Evolutionary conservation across 2,329 filamentous ascomycete genomes (phyloP).

Genomic region (Cordyceps fumosorosea): DNA sequence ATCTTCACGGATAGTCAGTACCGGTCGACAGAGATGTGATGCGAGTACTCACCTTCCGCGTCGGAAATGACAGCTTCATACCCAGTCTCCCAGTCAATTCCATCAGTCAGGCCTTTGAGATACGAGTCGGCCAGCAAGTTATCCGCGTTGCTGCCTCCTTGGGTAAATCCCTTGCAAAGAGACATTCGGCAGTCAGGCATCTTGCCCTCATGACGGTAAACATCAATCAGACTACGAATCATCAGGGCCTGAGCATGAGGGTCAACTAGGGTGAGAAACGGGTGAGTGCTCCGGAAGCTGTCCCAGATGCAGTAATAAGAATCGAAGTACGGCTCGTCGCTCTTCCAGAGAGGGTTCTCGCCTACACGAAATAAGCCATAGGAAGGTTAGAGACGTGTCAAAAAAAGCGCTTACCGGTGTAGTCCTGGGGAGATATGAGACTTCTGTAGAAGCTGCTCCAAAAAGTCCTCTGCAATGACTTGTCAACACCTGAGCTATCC

Average conservation of each 20-base stretch:
- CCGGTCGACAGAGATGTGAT: slow-evolving; percentile 14
- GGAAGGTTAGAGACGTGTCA: slow-evolving; percentile 23
- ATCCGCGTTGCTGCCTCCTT: slow-evolving; percentile 72
- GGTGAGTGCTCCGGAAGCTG: slow-evolving; percentile 63
- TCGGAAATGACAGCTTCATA: slow-evolving; percentile 70
- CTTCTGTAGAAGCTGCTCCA: slow-evolving; percentile 66
- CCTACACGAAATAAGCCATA: slow-evolving; percentile 63
- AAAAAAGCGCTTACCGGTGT: slow-evolving; percentile 42
- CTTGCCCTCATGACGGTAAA: slow-evolving; percentile 61
- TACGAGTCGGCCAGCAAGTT: slow-evolving; percentile 64
- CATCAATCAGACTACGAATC: slow-evolving; percentile 65
- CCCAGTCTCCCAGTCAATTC: slow-evolving; percentile 62
- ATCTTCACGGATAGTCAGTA: slow-evolving; percentile 13
- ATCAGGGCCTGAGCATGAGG: slow-evolving; percentile 61
- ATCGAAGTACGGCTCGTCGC: slow-evolving; percentile 67
- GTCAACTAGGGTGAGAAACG: slow-evolving; percentile 64
- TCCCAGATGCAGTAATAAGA: slow-evolving; percentile 68
- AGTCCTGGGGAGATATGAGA: slow-evolving; percentile 67
- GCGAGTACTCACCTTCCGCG: slow-evolving; percentile 53
- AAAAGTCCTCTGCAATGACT: slow-evolving; percentile 55
- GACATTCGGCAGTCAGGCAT: slow-evolving; percentile 74
- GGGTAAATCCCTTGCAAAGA: slow-evolving; percentile 67
- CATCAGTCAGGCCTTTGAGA: slow-evolving; percentile 59
- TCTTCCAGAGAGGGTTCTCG: slow-evolving; percentile 66
- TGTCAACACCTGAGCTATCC: slow-evolving; percentile 46